phyloP scores from a whole-genome alignment of 805 yeast genomes.

The Teunomyces stri region DNA sequence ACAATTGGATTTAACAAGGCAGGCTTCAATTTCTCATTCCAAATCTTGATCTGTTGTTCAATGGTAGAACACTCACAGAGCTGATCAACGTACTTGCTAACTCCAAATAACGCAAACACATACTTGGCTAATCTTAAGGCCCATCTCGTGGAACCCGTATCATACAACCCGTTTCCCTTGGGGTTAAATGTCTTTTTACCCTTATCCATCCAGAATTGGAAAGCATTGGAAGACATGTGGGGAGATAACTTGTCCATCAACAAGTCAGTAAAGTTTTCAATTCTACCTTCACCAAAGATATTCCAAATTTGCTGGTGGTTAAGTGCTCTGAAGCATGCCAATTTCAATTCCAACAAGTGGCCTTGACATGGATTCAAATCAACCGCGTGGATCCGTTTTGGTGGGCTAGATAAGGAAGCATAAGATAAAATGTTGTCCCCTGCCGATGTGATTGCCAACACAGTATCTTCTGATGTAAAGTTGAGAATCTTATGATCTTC shows the following conservation, averaged over 20 bases:
- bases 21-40: conserved; percentile 65
- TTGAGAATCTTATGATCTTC: conserved; percentile 71
- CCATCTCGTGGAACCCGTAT: conserved; percentile 87
- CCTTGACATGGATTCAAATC: conserved; percentile 83
- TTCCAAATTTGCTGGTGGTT: conserved; percentile 64
- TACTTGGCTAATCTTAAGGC: conserved; percentile 67
- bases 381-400: conserved; percentile 77
- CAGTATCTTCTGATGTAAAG: conserved; percentile 62
- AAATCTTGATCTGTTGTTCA: conserved; percentile 60
- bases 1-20: conserved; percentile 69
- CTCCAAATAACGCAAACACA: conserved; percentile 57
- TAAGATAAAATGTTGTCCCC: conserved; percentile 79
- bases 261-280: conserved; percentile 42
- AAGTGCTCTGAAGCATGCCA: conserved; percentile 62
- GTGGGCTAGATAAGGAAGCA: conserved; percentile 69
- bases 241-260: conserved; percentile 59
- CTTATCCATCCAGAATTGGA: conserved; percentile 74
- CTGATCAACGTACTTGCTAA: conserved; percentile 47
- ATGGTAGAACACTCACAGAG: conserved; percentile 58
- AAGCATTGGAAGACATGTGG: conserved; percentile 73
- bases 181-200: conserved; percentile 57
- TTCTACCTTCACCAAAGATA: conserved; percentile 73
- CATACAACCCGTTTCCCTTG: conserved; percentile 58
- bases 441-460: conserved; percentile 81
- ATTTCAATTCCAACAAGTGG: conserved; percentile 73